Conservation (phyloP, 2,329 filamentous ascomycete genomes). For the Chaetomiaceae sp. region DNA sequence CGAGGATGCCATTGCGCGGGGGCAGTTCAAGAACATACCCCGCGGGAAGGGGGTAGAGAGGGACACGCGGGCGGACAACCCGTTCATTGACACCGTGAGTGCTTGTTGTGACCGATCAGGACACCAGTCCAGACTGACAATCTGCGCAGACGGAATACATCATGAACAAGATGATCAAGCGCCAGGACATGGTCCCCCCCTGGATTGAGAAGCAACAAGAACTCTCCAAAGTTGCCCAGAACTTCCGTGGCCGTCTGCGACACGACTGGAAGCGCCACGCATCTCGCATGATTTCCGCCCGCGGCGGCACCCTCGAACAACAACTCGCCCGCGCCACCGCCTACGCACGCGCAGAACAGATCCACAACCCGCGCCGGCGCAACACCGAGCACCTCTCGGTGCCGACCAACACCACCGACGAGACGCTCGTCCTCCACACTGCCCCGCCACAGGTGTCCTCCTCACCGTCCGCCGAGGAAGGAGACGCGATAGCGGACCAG, state of each 20-base stretch:
- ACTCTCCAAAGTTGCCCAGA: conserved; percentile 60
- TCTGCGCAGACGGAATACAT: conserved; percentile 71
- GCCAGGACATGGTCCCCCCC: conserved; percentile 89
- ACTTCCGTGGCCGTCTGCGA: conserved; percentile 70
- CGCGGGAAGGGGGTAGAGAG: conserved; percentile 74
- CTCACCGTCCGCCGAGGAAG: neutral
- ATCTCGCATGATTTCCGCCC: conserved; percentile 69
- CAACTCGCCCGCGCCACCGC: conserved; percentile 67
- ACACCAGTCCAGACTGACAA: neutral
- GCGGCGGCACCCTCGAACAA: conserved; percentile 67
- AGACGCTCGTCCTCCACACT: conserved; percentile 42
- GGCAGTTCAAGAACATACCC: conserved; percentile 77
- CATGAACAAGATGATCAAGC: conserved; percentile 97
- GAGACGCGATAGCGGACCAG: conserved; percentile 16
- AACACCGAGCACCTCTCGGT: conserved; percentile 44
- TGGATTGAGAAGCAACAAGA: conserved; percentile 99
- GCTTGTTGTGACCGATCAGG: no score
- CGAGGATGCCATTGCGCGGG: conserved; percentile 86
- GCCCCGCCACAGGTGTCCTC: neutral
- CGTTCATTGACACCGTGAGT: conserved; percentile 73
- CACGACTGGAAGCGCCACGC: conserved; percentile 83
- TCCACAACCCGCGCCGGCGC: conserved; percentile 53
- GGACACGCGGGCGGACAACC: conserved; percentile 77
- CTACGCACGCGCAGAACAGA: conserved; percentile 70
- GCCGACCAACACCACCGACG: conserved; percentile 43